A percentile compares a stretch with the other conserved stretches of the same genome.
These are phyloP conservation scores for Cryomyces minteri DNA, from an alignment of 495 filamentous ascomycete species.

Conservation along the genomic window DNA sequence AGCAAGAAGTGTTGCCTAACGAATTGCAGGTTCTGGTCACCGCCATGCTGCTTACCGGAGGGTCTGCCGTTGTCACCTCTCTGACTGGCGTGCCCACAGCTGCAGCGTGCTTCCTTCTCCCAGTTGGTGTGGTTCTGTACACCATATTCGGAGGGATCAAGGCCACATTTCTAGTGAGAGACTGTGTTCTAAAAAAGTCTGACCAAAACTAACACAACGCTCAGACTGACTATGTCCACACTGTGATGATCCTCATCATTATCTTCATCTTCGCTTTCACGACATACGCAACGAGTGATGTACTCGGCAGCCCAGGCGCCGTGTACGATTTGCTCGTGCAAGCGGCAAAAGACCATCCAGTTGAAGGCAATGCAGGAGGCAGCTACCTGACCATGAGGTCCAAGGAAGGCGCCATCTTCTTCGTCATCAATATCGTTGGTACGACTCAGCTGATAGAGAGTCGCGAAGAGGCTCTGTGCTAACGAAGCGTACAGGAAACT, in stretches of 20 bases:
- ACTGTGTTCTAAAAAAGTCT: no score
- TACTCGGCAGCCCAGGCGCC: slow-evolving; percentile 60
- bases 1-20: no score
- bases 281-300: slow-evolving; percentile 55
- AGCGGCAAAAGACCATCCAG: slow-evolving; percentile 54
- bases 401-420: slow-evolving; percentile 80
- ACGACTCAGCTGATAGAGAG: slow-evolving; percentile 24
- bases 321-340: slow-evolving; percentile 67
- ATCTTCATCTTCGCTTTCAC: slow-evolving; percentile 85
- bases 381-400: slow-evolving; percentile 85
- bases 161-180: slow-evolving; percentile 33
- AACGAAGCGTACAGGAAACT: slow-evolving; percentile 1
- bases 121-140: slow-evolving; percentile 58
- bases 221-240: slow-evolving; percentile 63
- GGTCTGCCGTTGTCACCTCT: slow-evolving; percentile 67
- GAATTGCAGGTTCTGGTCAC: slow-evolving; percentile 31
- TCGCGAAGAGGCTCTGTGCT: slow-evolving; percentile 15
- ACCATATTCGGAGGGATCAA: slow-evolving; percentile 64
- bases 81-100: slow-evolving; percentile 75
- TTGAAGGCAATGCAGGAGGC: slow-evolving; percentile 68
- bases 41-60: slow-evolving; percentile 84
- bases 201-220: no score
- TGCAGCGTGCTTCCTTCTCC: slow-evolving; percentile 81
- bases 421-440: slow-evolving; percentile 85
- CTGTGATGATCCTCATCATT: slow-evolving; percentile 70